Evolutionary conservation across 2,329 filamentous ascomycete species (phyloP), one percentile per base, ranked within the genome.

Genomic region (Claviceps fusiformis): DNA sequence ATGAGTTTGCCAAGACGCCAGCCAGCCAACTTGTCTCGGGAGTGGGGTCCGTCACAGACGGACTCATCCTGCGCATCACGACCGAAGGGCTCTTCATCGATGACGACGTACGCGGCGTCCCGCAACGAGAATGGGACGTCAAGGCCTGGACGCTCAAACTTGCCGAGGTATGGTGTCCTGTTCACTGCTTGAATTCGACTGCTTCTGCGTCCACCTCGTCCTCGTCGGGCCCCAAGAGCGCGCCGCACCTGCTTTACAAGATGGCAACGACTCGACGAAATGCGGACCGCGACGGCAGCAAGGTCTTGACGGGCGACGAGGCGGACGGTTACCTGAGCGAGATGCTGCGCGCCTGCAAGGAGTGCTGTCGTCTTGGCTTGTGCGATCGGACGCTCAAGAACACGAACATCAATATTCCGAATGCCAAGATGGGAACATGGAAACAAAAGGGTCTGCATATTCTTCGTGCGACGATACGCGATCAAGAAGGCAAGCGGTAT

Each of bases 71-170:
- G 58, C 87, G 88, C 53, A 93, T 97, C 65, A 92, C 89, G 11
- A 95, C 89, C 1, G 92, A 95, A 68, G 93, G 93, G 19, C 78
- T 97, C 54, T 97, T 97, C 71, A 93, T 98, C 65, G 93, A 98
- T 68, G 93, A 98, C 68, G 93, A 97, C 68, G 81, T 96, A 53
- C 84, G 91, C 48, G 83, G 84, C 58, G 89, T 96, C 17, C 85
- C 89, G n/a, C 90, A 97, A 71, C 83, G 93, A 57, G 93, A 98
- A 72, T 98, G 93, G 93, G 93, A 98, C 68, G 83, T 97, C 66
- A 97, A 97, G 71, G 91, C 92, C 31, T 97, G 93, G 93, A 95
- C 90, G 47, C 80, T 98, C 71, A 96, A 95, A 73, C 75, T 86
- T 60, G 83, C 95, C 70, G 93, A 97, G 79, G 85, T 93, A 75